Conservation (phyloP, 2,329 filamentous ascomycete genomes). For the Biscogniauxia marginata region DNA sequence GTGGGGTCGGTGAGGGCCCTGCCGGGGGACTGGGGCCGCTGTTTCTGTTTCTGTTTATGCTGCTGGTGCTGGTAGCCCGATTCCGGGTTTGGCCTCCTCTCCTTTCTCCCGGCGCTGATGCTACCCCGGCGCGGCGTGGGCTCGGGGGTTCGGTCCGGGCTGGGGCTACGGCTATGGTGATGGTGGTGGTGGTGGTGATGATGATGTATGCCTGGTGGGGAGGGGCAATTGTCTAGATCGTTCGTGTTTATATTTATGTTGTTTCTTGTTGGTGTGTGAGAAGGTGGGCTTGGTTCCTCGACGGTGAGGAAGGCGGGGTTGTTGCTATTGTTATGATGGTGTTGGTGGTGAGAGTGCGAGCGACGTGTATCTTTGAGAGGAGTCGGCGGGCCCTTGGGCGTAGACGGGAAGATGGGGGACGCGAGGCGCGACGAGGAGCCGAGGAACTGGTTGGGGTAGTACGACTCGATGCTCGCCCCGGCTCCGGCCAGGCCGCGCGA, state of each 20-base stretch:
- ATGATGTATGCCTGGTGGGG: too few relatives aligned
- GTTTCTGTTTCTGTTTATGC: neutral
- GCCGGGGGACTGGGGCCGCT: conserved; percentile 17
- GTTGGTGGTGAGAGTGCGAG: neutral
- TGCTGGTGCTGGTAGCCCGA: conserved; percentile 1
- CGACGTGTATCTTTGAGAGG: neutral
- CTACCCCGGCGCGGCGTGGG: neutral
- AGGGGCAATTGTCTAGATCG: too few relatives aligned
- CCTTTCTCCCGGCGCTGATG: conserved; percentile 1
- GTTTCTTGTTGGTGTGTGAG: conserved; percentile 6
- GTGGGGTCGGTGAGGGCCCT: conserved; percentile 25
- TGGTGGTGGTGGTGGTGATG: neutral
- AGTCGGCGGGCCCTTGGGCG: conserved; percentile 16
- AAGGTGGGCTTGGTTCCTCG: conserved; percentile 12
- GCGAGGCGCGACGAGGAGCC: conserved; percentile 21
- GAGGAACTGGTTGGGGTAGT: conserved; percentile 32
- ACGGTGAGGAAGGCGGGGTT: conserved; percentile 11
- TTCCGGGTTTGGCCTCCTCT: conserved; percentile 1
- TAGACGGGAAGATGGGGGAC: conserved; percentile 29
- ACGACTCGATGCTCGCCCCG: conserved; percentile 27
- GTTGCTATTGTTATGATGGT: conserved; percentile 3
- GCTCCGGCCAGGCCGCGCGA: conserved; percentile 48
- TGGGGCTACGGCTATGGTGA: conserved; percentile 2
- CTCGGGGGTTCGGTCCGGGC: conserved; percentile 16
- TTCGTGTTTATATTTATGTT: neutral